Percentiles rank a stretch among this genome's conserved stretches.
Evolutionary conservation across 139 green algal species (phyloP).

Genomic region (Chlorella sp.): DNA sequence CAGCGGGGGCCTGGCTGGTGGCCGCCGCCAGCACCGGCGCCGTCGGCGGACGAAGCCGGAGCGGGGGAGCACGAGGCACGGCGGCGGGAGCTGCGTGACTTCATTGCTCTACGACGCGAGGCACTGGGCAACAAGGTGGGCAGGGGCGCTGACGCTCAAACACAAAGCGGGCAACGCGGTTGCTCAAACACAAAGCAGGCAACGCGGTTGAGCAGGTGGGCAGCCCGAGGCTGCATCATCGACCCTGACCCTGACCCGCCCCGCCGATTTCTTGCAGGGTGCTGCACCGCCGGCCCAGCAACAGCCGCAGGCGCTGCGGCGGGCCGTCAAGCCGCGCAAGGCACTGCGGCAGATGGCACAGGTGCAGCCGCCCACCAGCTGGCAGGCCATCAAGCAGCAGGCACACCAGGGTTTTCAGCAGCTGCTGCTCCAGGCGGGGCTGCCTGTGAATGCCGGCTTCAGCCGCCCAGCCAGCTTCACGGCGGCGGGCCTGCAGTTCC

Average conservation of each 20-base stretch:
- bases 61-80: background rate
- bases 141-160: no score
- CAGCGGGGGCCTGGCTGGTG: background rate
- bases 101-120: background rate
- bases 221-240: no score
- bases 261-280: background rate
- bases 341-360: background rate
- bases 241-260: no score
- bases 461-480: slow-evolving; percentile 28
- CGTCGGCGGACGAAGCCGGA: background rate
- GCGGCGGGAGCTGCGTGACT: background rate
- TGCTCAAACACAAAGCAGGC: no score
- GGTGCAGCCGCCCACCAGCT: background rate
- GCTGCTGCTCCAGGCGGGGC: slow-evolving; percentile 9
- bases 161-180: no score
- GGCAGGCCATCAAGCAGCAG: slow-evolving; percentile 32
- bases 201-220: no score
- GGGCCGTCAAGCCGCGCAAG: background rate
- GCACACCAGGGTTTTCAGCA: slow-evolving; percentile 26
- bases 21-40: background rate
- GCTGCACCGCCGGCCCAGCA: background rate
- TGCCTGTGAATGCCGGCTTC: slow-evolving; percentile 30
- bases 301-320: background rate
- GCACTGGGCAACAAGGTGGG: background rate
- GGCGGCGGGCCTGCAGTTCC: background rate